These are phyloP conservation scores for Blepharisma japonicum DNA, from an alignment of 73 alveolate genomes.

Conservation along the genomic window DNA sequence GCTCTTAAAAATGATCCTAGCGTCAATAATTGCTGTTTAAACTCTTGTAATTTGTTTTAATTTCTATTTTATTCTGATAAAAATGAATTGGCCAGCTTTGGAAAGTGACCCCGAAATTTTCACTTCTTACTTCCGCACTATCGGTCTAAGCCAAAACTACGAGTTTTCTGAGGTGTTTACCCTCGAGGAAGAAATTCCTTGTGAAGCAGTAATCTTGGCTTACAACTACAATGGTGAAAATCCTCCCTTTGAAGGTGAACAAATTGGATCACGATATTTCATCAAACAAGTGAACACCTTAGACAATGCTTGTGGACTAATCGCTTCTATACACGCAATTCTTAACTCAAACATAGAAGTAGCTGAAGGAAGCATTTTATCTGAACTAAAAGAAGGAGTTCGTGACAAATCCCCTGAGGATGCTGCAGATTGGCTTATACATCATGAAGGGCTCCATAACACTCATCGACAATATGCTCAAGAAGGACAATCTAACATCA, in stretches of 20 bases:
- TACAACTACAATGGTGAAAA: slow-evolving; percentile 62
- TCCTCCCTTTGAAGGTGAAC: slow-evolving; percentile 42
- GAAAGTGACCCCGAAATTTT: slow-evolving; percentile 89
- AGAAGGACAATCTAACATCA: slow-evolving; percentile 75
- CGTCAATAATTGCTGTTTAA: too few relatives aligned
- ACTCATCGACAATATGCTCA: slow-evolving; percentile 66
- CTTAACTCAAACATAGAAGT: slow-evolving; percentile 59
- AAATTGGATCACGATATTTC: slow-evolving; percentile 57
- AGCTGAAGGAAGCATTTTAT: slow-evolving; percentile 57
- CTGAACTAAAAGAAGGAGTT: slow-evolving; percentile 50
- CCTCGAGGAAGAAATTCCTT: slow-evolving; percentile 75
- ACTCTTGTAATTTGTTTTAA: too few relatives aligned
- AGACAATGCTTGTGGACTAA: slow-evolving; percentile 91
- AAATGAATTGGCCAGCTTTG: slow-evolving; percentile 83
- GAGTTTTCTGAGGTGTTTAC: slow-evolving; percentile 70
- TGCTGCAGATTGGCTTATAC: slow-evolving; percentile 70
- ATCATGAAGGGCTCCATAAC: slow-evolving; percentile 59
- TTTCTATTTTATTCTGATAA: neutral
- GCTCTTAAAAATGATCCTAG: too few relatives aligned
- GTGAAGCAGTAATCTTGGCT: slow-evolving; percentile 67
- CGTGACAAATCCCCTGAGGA: slow-evolving; percentile 58
- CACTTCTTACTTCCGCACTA: slow-evolving; percentile 70
- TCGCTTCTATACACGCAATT: slow-evolving; percentile 79
- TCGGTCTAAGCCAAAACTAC: slow-evolving; percentile 68
- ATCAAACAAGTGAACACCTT: slow-evolving; percentile 76